A percentile compares a stretch with the other conserved stretches of the same genome.
Evolutionary conservation across 2,329 filamentous ascomycete genomes (phyloP).

Genomic region (Fusarium nematophilum): DNA sequence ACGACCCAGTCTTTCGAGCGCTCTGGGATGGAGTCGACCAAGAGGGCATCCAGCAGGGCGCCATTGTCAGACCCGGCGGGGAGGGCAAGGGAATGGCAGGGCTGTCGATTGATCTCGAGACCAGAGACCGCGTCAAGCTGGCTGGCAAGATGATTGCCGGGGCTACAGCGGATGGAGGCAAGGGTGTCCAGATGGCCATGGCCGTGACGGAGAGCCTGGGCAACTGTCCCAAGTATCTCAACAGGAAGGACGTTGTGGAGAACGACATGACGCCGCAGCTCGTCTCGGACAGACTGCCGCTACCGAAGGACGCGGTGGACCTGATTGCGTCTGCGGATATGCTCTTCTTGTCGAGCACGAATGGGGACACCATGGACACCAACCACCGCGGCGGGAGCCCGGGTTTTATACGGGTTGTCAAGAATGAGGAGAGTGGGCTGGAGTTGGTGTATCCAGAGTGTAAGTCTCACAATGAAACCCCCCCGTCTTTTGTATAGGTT

Average conservation of each 20-base stretch:
- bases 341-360: conserved; percentile 80
- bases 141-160: conserved; percentile 77
- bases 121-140: conserved; percentile 77
- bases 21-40: conserved; percentile 65
- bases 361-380: conserved; percentile 80
- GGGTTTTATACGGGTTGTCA: conserved; percentile 78
- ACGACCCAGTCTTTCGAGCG: conserved; percentile 77
- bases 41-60: conserved; percentile 48
- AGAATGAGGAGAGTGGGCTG: conserved; percentile 59
- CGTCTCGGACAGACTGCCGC: conserved; percentile 51
- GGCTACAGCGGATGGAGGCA: conserved; percentile 55
- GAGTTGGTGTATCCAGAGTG: conserved; percentile 82
- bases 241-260: conserved; percentile 73
- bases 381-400: conserved; percentile 82
- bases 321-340: conserved; percentile 75
- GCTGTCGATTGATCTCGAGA: conserved; percentile 66
- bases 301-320: conserved; percentile 66
- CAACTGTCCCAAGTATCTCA: conserved; percentile 90
- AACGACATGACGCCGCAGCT: conserved; percentile 62
- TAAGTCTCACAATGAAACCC: conserved; percentile 43
- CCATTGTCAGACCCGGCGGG: conserved; percentile 54
- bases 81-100: conserved; percentile 55
- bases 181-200: conserved; percentile 69
- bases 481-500: neutral
- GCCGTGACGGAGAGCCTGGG: conserved; percentile 79